These are phyloP conservation scores for Aspergillus ustus DNA, from an alignment of 2,329 filamentous ascomycete genomes.

Conservation along the genomic window DNA sequence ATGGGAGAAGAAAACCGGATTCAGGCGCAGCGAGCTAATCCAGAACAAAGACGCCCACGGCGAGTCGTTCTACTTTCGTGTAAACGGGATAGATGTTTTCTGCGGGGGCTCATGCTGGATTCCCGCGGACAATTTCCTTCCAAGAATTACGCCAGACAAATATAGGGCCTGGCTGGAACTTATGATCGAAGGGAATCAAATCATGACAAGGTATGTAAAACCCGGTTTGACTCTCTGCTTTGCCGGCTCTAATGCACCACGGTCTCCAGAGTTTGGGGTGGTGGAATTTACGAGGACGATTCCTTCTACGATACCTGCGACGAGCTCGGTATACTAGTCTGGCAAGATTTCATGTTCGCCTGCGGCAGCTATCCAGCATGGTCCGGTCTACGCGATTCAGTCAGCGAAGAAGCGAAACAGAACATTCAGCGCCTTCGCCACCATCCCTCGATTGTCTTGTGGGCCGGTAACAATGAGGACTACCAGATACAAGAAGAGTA, in stretches of 20 bases:
- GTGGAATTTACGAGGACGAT: conserved; percentile 78
- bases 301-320: conserved; percentile 78
- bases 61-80: conserved; percentile 66
- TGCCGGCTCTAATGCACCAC: no score
- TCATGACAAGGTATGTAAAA: conserved; percentile 56
- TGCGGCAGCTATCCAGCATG: conserved; percentile 76
- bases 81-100: conserved; percentile 69
- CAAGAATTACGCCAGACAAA: conserved; percentile 56
- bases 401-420: conserved; percentile 68
- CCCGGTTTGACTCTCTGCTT: no score
- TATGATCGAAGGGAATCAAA: conserved; percentile 64
- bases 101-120: conserved; percentile 72
- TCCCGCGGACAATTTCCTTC: conserved; percentile 64
- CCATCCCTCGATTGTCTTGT: conserved; percentile 85
- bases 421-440: conserved; percentile 75
- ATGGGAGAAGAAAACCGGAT: conserved; percentile 55
- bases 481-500: conserved; percentile 81
- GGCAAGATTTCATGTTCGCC: conserved; percentile 87
- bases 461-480: conserved; percentile 93
- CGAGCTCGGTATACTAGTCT: conserved; percentile 78
- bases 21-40: conserved; percentile 55
- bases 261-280: conserved; percentile 64
- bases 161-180: conserved; percentile 65
- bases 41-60: conserved; percentile 55
- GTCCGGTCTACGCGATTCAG: conserved; percentile 64